Evolutionary conservation across 108 stramenopile species (phyloP), one percentile per base, ranked within the genome.

Genomic region (Aurantiochytrium sp.): DNA sequence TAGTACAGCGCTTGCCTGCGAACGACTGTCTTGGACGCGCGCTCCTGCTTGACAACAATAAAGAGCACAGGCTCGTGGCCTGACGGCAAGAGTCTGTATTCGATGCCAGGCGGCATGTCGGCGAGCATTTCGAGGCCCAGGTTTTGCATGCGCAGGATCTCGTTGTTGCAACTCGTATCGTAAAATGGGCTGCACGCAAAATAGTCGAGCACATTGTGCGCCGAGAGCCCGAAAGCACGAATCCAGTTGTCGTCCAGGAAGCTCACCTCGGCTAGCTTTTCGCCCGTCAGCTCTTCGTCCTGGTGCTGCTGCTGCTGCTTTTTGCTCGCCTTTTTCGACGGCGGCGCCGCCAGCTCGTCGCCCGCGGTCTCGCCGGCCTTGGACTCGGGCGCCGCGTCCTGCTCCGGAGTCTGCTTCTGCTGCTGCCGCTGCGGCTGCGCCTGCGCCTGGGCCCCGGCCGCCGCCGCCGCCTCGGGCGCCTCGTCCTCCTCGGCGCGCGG

Each of bases 101-200:
- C 92, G 5, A 92, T 89, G 23, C 92, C 92, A 18, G 64, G 55
- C 23, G 90, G 90, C 18, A 92, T 91, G 45, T 90, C 91, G 14
- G 47, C 21, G 35, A 92, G 76, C 8, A 89, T 90, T 55, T 88
- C 91, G 14, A 89, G 91, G 88, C 90, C 91, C 42, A 92, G 89
- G 5, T 91, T 88, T 90, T 92, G 92, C 91, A 91, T 91, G 44
- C 92, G 88, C 90, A 90, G 76, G 88, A 89, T 91, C 89, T 92
- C 90, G 73, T 92, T 92, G 88, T 92, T 92, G 88, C 90, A 92
- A 16, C 89, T 49, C 51, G 72, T 92, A 90, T 92, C 87, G 72
- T 92, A 92, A 76, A 92, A 92, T 16, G 92, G 92, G 44, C 91
- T 92, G n/a, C 90, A 58, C 14, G 92, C 91, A 45, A 92, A 92